phyloP scores from a whole-genome alignment of 139 green algal genomes.

The Chlamydomonas eustigma region DNA sequence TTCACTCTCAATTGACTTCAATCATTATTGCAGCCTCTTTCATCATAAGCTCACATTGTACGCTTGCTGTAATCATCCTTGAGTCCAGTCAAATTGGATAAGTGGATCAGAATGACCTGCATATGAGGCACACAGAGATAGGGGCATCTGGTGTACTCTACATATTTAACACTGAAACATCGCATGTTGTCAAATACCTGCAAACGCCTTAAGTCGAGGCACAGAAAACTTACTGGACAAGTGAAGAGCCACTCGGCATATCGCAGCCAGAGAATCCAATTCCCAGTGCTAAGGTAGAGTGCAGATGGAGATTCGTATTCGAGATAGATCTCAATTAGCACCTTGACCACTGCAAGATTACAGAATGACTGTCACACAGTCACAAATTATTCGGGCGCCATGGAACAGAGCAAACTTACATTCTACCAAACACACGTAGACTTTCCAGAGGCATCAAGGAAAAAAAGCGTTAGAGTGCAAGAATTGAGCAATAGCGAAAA shows the following conservation, averaged over 20 bases:
- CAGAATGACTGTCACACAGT: background rate
- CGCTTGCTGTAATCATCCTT: conserved; percentile 55
- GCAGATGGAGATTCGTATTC: conserved; percentile 26
- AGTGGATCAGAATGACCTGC: conserved; percentile 52
- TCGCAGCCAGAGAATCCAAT: conserved; percentile 29
- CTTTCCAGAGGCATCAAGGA: background rate
- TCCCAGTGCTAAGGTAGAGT: conserved; percentile 19
- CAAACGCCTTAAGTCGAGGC: too few relatives aligned
- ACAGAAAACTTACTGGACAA: conserved; percentile 42
- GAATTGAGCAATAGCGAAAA: background rate
- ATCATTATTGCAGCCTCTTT: conserved; percentile 27
- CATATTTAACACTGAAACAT: too few relatives aligned
- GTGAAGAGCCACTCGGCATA: conserved; percentile 54
- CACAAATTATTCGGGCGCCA: too few relatives aligned
- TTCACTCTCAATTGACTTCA: background rate
- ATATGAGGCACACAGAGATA: too few relatives aligned
- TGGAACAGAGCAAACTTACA: conserved; percentile 16
- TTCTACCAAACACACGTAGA: conserved; percentile 38
- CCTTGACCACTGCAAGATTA: conserved; percentile 1
- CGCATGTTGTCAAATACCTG: too few relatives aligned
- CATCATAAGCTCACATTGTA: conserved; percentile 55
- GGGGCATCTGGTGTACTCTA: too few relatives aligned
- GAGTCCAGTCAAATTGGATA: conserved; percentile 55
- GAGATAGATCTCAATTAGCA: conserved; percentile 11
- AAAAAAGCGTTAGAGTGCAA: background rate